These are phyloP conservation scores for Rhodotorula kratochvilovae DNA, from an alignment of 768 basidiomycete species.

Conservation along the genomic window DNA sequence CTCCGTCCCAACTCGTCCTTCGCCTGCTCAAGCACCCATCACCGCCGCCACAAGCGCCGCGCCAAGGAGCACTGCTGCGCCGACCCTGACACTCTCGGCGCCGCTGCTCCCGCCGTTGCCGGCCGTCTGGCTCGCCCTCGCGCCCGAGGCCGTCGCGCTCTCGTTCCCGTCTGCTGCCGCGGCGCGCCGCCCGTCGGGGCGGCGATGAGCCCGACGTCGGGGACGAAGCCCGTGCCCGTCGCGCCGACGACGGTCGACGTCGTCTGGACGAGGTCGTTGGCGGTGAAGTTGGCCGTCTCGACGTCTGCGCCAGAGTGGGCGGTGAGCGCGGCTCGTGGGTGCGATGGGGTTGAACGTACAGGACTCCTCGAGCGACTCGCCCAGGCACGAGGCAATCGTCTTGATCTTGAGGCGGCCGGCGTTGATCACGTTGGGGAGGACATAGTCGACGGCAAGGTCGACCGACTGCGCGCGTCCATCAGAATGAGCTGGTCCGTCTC, in stretches of 20 bases:
- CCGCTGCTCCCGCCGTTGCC: background rate
- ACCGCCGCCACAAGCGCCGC: background rate
- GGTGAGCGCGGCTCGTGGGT: background rate
- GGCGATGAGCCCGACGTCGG: background rate
- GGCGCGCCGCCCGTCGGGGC: background rate
- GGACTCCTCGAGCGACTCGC: slow-evolving; percentile 58
- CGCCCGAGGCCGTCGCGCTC: background rate
- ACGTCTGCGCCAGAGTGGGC: slow-evolving; percentile 14
- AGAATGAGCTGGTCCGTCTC: slow-evolving; percentile 36
- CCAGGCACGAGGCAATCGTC: slow-evolving; percentile 67
- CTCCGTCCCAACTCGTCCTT: too few relatives aligned
- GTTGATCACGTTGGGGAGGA: slow-evolving; percentile 72
- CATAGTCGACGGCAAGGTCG: slow-evolving; percentile 78
- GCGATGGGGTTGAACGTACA: slow-evolving; percentile 45
- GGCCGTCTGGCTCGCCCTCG: background rate
- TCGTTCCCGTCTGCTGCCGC: background rate
- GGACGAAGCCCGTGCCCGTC: slow-evolving; percentile 28
- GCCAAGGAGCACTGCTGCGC: too few relatives aligned
- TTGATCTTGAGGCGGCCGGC: slow-evolving; percentile 63
- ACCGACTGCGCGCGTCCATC: slow-evolving; percentile 57
- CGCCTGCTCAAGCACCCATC: background rate
- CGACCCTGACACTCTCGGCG: too few relatives aligned
- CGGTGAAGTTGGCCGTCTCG: slow-evolving; percentile 18
- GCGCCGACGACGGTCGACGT: slow-evolving; percentile 23
- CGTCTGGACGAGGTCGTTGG: slow-evolving; percentile 9